Percentiles rank a stretch among this genome's conserved stretches.
Conservation (phyloP, 345 rosid genomes). For the Hirschfeldia incana region DNA sequence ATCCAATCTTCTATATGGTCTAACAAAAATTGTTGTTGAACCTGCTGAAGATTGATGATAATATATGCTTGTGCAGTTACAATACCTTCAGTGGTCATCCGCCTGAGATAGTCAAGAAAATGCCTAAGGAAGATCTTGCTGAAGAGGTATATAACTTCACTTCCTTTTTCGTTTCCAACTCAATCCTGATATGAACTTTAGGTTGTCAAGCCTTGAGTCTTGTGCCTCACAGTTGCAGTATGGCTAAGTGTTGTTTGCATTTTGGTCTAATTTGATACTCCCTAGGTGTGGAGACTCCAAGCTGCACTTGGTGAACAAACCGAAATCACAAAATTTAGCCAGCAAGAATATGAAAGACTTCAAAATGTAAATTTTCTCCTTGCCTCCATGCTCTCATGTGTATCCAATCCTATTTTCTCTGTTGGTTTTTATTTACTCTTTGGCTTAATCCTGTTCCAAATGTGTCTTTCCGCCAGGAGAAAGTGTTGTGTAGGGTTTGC, state of each 20-base stretch:
- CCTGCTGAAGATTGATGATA: conserved; percentile 8
- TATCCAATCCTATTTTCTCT: neutral
- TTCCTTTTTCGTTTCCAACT: neutral
- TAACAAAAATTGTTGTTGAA: neutral
- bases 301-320: conserved; percentile 98
- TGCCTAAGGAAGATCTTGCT: conserved; percentile 95
- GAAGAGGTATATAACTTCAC: conserved; percentile 66
- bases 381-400: neutral
- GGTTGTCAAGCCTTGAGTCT: neutral
- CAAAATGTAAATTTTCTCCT: conserved; percentile 56
- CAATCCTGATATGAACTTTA: neutral
- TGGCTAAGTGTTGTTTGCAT: neutral
- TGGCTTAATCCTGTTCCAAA: conserved; percentile 8
- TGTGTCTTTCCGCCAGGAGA: conserved; percentile 60
- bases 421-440: neutral
- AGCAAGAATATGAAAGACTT: conserved; percentile 92
- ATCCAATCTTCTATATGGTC: neutral
- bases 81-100: conserved; percentile 94
- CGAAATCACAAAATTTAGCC: conserved; percentile 87
- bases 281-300: conserved; percentile 97
- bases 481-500: conserved; percentile 94
- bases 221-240: conserved; percentile 1
- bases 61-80: conserved; percentile 56
- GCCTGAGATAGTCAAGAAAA: conserved; percentile 92
- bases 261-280: conserved; percentile 8